Percentiles rank a stretch among this genome's conserved stretches.
Conservation (phyloP, 129 eudicot species). For the Flaveria robusta region DNA sequence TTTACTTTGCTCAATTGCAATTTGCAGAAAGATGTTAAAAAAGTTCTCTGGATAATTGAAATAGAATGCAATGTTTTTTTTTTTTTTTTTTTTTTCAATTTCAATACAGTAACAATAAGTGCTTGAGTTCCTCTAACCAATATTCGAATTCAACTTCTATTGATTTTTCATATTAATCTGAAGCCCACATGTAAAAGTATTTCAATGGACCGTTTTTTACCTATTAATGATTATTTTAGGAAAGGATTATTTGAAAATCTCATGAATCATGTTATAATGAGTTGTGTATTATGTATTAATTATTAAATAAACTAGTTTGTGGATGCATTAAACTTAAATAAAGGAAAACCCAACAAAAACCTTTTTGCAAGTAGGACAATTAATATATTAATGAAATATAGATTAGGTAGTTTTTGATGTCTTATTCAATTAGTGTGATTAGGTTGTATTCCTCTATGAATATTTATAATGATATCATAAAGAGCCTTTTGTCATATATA, state of each 20-base stretch:
- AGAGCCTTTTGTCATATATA: constrained; percentile 24
- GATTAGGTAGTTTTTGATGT: constrained; percentile 31
- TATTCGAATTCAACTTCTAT: too few relatives aligned
- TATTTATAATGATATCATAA: neutral
- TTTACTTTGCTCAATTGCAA: neutral
- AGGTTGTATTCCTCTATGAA: neutral
- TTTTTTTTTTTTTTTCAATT: neutral
- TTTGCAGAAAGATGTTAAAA: neutral
- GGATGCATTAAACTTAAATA: neutral
- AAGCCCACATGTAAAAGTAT: too few relatives aligned
- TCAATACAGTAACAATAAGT: too few relatives aligned
- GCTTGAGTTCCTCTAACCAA: too few relatives aligned
- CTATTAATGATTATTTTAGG: neutral
- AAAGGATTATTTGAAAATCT: too few relatives aligned
- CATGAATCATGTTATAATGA: constrained; percentile 1
- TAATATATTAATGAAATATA: constrained; percentile 9
- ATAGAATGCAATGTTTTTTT: neutral
- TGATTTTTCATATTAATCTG: too few relatives aligned
- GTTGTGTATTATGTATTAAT: neutral
- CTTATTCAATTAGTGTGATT: constrained; percentile 28
- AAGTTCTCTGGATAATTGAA: neutral
- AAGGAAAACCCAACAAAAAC: constrained; percentile 37
- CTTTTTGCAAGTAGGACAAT: constrained; percentile 32
- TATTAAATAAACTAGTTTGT: constrained; percentile 8
- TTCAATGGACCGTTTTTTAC: too few relatives aligned